A percentile compares a stretch with the other conserved stretches of the same genome.
These are phyloP conservation scores for Diplotaxis tenuifolia DNA, from an alignment of 345 rosid species.

Conservation along the genomic window DNA sequence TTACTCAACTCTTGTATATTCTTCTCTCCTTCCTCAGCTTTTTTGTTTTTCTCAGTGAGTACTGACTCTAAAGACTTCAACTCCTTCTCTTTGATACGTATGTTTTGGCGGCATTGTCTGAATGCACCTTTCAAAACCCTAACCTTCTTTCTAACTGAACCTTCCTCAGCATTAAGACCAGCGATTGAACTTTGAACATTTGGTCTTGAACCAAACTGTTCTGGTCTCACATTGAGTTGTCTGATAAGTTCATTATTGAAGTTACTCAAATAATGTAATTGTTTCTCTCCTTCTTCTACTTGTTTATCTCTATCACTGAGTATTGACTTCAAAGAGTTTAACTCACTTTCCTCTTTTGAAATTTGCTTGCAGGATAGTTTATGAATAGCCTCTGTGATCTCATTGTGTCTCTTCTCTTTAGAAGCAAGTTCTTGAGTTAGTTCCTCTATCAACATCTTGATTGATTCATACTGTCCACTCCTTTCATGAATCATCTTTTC, in stretches of 20 bases:
- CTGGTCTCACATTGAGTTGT: conserved; percentile 25
- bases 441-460: conserved; percentile 18
- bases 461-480: background rate
- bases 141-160: background rate
- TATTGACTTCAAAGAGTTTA: conserved; percentile 18
- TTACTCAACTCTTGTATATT: conserved; percentile 23
- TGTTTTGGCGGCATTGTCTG: background rate
- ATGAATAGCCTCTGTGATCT: conserved; percentile 20
- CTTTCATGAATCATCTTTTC: conserved; percentile 9
- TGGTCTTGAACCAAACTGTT: conserved; percentile 9
- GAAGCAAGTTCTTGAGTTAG: conserved; percentile 24
- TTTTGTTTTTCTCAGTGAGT: conserved; percentile 17
- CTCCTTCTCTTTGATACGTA: background rate
- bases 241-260: conserved; percentile 22
- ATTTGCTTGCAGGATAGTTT: conserved; percentile 10
- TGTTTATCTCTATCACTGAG: conserved; percentile 25
- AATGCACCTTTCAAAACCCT: background rate
- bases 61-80: background rate
- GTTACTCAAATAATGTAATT: conserved; percentile 20
- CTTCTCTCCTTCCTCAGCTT: conserved; percentile 27
- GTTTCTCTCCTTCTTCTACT: conserved; percentile 22
- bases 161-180: background rate
- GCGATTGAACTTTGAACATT: conserved; percentile 20
- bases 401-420: conserved; percentile 21
- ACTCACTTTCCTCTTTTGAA: background rate